Conservation (phyloP, 2,329 filamentous ascomycete genomes). For the Tolypocladium tundrense region DNA sequence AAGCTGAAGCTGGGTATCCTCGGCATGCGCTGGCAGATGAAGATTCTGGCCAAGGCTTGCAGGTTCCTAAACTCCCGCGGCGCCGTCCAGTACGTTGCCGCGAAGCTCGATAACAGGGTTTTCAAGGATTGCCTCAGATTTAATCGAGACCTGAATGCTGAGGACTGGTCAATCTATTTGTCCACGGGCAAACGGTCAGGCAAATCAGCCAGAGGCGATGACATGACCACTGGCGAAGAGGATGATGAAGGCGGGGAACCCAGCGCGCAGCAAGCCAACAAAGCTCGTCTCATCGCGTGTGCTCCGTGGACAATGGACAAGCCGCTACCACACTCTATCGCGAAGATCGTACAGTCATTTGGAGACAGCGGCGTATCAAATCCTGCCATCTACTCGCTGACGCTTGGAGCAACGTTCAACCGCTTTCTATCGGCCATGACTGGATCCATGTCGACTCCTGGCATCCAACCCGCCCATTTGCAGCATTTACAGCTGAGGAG, state of each 20-base stretch:
- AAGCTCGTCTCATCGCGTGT: conserved; percentile 7
- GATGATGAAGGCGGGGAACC: conserved; percentile 10
- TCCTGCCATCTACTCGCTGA: conserved; percentile 25
- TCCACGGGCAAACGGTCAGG: conserved; percentile 32
- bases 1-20: conserved; percentile 47
- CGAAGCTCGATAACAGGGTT: conserved; percentile 40
- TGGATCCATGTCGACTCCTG: conserved; percentile 19
- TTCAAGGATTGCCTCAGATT: conserved; percentile 55
- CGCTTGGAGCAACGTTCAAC: conserved; percentile 24
- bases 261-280: conserved; percentile 4
- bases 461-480: conserved; percentile 21
- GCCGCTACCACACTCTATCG: conserved; percentile 20
- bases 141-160: conserved; percentile 41
- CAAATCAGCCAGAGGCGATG: conserved; percentile 14
- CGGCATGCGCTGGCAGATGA: conserved; percentile 49
- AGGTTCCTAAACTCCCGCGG: conserved; percentile 47
- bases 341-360: conserved; percentile 16
- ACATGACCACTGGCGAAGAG: conserved; percentile 11
- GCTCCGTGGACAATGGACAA: conserved; percentile 24
- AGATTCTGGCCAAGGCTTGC: conserved; percentile 46
- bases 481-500: conserved; percentile 23
- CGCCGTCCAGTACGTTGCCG: conserved; percentile 46
- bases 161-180: conserved; percentile 47
- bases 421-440: conserved; percentile 27
- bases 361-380: conserved; percentile 22